These are phyloP conservation scores for Selenicereus undatus DNA, from an alignment of 148 eudicot genomes.

Conservation along the genomic window DNA sequence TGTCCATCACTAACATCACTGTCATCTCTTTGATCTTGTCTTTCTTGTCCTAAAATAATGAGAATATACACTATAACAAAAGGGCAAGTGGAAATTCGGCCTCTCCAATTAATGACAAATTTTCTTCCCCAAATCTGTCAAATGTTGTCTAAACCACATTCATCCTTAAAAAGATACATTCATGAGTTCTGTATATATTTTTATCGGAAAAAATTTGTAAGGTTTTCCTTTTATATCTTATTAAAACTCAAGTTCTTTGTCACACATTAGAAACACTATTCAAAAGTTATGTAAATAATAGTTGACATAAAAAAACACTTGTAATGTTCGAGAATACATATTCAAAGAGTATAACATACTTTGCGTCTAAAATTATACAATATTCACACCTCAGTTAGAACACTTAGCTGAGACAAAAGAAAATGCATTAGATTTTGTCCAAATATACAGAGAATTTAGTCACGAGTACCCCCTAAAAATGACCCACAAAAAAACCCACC, in stretches of 20 bases:
- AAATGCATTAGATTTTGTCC: slow-evolving; percentile 1
- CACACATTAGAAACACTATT: no score
- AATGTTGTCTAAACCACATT: background rate
- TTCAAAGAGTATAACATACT: no score
- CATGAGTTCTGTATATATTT: background rate
- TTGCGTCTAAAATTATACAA: no score
- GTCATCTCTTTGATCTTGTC: slow-evolving; percentile 1
- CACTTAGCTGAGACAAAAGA: background rate
- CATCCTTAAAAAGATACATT: background rate
- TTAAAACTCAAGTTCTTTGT: no score
- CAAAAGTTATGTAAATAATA: no score
- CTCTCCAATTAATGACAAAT: background rate
- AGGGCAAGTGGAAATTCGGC: background rate
- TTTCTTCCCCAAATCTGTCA: background rate
- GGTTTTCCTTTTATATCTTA: no score
- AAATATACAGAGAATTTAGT: background rate
- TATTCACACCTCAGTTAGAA: no score
- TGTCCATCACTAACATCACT: slow-evolving; percentile 5
- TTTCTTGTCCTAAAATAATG: slow-evolving; percentile 4
- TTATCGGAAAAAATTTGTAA: background rate
- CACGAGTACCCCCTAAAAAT: background rate
- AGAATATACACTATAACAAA: background rate
- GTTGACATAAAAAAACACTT: no score
- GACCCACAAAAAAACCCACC: background rate
- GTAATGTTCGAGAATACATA: no score